phyloP scores from a whole-genome alignment of 441 rosid genomes.

The Raphanus hybrid region DNA sequence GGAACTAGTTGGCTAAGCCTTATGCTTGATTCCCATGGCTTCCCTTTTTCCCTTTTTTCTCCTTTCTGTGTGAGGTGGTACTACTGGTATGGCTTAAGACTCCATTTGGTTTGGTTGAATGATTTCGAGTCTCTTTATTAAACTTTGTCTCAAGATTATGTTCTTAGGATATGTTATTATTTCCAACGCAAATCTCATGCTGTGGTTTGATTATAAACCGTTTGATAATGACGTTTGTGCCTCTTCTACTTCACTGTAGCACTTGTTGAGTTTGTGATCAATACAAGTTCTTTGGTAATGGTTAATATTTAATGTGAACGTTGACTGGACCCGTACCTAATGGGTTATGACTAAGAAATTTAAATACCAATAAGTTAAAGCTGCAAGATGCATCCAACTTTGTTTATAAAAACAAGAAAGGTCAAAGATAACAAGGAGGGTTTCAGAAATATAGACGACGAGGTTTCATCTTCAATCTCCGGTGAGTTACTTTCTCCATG shows the following conservation, averaged over 20 bases:
- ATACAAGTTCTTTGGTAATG: neutral
- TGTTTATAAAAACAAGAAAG: neutral
- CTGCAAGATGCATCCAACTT: slow-evolving; percentile 8
- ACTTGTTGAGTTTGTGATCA: slow-evolving; percentile 4
- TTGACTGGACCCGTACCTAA: neutral
- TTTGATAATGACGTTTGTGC: neutral
- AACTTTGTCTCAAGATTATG: neutral
- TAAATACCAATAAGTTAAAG: neutral
- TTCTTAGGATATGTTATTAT: neutral
- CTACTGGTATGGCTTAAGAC: neutral
- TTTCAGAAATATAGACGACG: neutral
- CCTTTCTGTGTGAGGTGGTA: neutral
- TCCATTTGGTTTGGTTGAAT: neutral
- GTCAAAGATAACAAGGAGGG: neutral
- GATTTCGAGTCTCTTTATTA: neutral
- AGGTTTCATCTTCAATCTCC: slow-evolving; percentile 9
- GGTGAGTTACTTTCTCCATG: neutral
- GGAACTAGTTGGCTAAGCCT: no score
- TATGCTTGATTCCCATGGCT: no score
- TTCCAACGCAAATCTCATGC: neutral
- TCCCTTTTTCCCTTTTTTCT: no score
- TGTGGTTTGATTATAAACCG: neutral
- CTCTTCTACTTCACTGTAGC: neutral
- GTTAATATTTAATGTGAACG: neutral
- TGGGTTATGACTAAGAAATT: neutral